These are phyloP conservation scores for Colletotrichum kahawae DNA, from an alignment of 2,329 filamentous ascomycete species.

Conservation along the genomic window DNA sequence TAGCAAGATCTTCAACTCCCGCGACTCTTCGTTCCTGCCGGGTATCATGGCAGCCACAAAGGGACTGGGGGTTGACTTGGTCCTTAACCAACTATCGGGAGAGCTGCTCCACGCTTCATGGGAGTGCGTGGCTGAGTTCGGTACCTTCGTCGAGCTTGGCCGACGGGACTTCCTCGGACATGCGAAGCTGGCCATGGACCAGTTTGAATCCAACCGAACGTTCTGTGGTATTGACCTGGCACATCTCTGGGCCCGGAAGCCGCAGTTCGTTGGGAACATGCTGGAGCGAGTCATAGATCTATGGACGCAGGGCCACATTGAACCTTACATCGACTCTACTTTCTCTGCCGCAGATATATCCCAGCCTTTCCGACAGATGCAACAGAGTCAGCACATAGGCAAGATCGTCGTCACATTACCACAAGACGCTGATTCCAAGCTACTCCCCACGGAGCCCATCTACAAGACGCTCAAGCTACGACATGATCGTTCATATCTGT, in stretches of 20 bases:
- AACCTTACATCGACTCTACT: background rate
- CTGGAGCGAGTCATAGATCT: background rate
- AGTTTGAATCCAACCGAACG: slow-evolving; percentile 42
- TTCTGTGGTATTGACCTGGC: slow-evolving; percentile 39
- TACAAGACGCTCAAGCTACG: background rate
- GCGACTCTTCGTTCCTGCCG: background rate
- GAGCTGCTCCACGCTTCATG: slow-evolving; percentile 47
- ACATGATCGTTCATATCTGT: slow-evolving; percentile 27
- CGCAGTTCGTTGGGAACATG: background rate
- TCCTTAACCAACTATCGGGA: slow-evolving; percentile 47
- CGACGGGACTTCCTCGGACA: slow-evolving; percentile 46
- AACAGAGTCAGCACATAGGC: slow-evolving; percentile 47
- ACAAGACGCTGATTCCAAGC: background rate
- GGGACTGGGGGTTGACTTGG: slow-evolving; percentile 35
- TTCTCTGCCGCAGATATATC: slow-evolving; percentile 32
- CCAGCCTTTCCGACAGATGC: slow-evolving; percentile 49
- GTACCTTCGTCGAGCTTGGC: slow-evolving; percentile 50
- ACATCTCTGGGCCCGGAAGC: background rate
- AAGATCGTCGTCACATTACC: slow-evolving; percentile 43
- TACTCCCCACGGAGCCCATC: background rate
- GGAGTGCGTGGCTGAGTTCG: slow-evolving; percentile 49
- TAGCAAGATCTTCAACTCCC: background rate
- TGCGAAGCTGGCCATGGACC: slow-evolving; percentile 47
- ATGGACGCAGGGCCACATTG: background rate
- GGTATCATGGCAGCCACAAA: background rate